phyloP scores from a whole-genome alignment of 176 grass and related monocot genomes.

The Panicum miliaceum region DNA sequence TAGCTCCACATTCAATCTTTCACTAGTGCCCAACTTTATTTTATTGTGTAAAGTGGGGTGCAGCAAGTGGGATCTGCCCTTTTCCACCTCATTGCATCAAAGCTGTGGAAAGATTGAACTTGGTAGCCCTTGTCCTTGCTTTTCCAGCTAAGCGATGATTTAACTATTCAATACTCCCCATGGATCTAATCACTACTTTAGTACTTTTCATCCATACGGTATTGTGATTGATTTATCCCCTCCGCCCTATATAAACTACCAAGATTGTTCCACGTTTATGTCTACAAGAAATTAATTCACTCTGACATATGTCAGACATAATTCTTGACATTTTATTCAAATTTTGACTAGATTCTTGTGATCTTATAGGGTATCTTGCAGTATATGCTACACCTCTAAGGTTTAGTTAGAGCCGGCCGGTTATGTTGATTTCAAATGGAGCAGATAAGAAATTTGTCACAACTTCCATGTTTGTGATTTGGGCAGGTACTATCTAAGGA shows the following conservation, averaged over 20 bases:
- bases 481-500: not conserved
- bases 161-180: slow-evolving; percentile 18
- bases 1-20: slow-evolving; percentile 42
- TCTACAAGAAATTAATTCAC: not conserved
- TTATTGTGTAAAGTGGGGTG: slow-evolving; percentile 38
- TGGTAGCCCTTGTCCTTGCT: slow-evolving; percentile 44
- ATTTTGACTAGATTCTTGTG: not conserved
- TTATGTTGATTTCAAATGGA: slow-evolving; percentile 7
- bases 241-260: not conserved
- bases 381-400: not conserved
- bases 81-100: slow-evolving; percentile 48
- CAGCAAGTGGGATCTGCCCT: slow-evolving; percentile 36
- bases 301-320: not conserved
- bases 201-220: slow-evolving; percentile 33
- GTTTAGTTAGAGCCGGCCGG: not conserved
- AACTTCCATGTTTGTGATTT: not conserved
- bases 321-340: not conserved
- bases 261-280: not conserved
- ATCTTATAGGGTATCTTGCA: not conserved
- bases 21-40: slow-evolving; percentile 39
- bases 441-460: not conserved
- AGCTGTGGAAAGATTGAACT: slow-evolving; percentile 41
- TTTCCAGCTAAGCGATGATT: slow-evolving; percentile 49
- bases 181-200: slow-evolving; percentile 19
- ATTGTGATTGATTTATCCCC: not conserved